Conservation (phyloP, 2,329 filamentous ascomycete genomes). For the Onygena corvina region DNA sequence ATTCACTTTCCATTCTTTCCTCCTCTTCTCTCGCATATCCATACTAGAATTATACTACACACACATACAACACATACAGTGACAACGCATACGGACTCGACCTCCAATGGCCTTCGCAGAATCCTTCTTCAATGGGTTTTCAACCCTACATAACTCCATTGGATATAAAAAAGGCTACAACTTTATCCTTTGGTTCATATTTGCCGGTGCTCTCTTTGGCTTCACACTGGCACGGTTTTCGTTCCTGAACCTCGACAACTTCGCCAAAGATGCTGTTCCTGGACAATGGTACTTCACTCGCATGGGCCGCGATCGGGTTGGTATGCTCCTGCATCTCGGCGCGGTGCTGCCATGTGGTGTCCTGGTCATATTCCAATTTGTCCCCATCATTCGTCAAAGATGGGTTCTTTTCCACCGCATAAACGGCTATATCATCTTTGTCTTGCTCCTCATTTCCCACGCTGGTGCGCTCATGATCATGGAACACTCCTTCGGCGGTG, state of each 20-base stretch:
- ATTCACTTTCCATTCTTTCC: background rate
- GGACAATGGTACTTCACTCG: slow-evolving; percentile 35
- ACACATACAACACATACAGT: background rate
- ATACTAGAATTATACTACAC: no score
- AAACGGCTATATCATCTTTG: slow-evolving; percentile 45
- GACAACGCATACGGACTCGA: background rate
- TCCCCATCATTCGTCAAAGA: slow-evolving; percentile 36
- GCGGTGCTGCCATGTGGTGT: slow-evolving; percentile 25
- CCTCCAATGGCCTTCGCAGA: background rate
- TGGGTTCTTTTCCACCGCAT: slow-evolving; percentile 46
- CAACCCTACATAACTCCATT: slow-evolving; percentile 5
- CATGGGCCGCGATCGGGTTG: slow-evolving; percentile 26
- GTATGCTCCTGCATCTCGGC: slow-evolving; percentile 35
- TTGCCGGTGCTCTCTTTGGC: slow-evolving; percentile 36
- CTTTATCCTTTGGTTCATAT: slow-evolving; percentile 26
- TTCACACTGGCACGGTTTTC: slow-evolving; percentile 40
- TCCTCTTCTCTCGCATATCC: no score
- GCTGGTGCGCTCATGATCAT: slow-evolving; percentile 44
- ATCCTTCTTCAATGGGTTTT: slow-evolving; percentile 1
- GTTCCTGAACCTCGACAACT: slow-evolving; percentile 29
- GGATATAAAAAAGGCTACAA: slow-evolving; percentile 9
- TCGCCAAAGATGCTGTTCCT: slow-evolving; percentile 22
- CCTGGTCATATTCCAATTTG: slow-evolving; percentile 34
- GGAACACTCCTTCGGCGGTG: slow-evolving; percentile 43
- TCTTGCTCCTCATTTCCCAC: slow-evolving; percentile 38